Percentiles rank a stretch among this genome's conserved stretches.
Conservation (phyloP, 805 yeast genomes). For the Starmerella sirachaensis region DNA sequence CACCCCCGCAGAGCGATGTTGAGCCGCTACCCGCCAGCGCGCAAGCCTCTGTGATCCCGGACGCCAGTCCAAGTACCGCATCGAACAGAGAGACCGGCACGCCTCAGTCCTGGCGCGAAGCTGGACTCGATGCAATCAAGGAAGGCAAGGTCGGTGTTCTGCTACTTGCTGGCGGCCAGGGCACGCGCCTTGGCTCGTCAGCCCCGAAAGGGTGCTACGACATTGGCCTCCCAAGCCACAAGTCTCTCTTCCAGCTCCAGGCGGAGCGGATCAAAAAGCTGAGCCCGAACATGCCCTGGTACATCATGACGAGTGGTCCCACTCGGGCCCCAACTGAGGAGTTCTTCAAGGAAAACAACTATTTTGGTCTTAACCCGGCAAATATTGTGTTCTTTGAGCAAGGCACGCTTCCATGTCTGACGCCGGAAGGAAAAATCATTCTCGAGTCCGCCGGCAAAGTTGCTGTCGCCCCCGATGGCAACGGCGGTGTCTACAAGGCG, state of each 20-base stretch:
- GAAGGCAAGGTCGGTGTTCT: slow-evolving; percentile 74
- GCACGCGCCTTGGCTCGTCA: slow-evolving; percentile 82
- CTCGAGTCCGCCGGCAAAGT: slow-evolving; percentile 43
- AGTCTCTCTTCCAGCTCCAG: slow-evolving; percentile 82
- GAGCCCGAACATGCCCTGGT: slow-evolving; percentile 51
- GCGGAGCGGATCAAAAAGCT: slow-evolving; percentile 68
- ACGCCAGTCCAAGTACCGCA: slow-evolving; percentile 1
- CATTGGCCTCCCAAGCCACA: slow-evolving; percentile 70
- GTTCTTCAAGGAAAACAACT: slow-evolving; percentile 49
- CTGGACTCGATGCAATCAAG: slow-evolving; percentile 53
- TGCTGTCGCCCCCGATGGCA: slow-evolving; percentile 92
- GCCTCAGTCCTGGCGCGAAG: slow-evolving; percentile 36
- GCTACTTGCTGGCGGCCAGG: slow-evolving; percentile 97
- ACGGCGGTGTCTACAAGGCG: slow-evolving; percentile 92
- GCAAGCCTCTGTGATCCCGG: slow-evolving; percentile 26
- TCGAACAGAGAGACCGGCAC: no score
- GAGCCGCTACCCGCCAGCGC: slow-evolving; percentile 26
- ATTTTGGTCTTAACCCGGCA: slow-evolving; percentile 53
- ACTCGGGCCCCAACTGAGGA: slow-evolving; percentile 64
- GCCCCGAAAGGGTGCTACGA: slow-evolving; percentile 92
- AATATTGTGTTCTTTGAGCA: slow-evolving; percentile 80
- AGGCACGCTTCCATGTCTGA: slow-evolving; percentile 87
- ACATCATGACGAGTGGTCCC: slow-evolving; percentile 89
- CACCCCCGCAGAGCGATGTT: slow-evolving; percentile 16
- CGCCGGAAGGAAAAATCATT: slow-evolving; percentile 59